phyloP scores from a whole-genome alignment of 164 flowering plant species.

The Macadamia integrifolia region DNA sequence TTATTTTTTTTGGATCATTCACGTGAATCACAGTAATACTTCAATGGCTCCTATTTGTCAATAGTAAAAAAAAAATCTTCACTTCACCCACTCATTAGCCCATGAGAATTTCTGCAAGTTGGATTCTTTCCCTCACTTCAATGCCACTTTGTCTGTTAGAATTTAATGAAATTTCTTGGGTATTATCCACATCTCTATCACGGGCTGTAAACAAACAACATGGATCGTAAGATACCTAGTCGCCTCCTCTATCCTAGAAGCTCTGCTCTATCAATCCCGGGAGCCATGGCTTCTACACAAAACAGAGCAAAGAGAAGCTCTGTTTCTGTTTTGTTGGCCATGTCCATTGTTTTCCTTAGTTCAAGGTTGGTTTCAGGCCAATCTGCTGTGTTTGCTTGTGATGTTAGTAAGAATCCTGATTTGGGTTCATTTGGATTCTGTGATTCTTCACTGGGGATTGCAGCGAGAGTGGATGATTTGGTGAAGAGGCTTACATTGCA shows the following conservation, averaged over 20 bases:
- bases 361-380: conserved; percentile 18
- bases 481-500: conserved; percentile 74
- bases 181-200: conserved; percentile 2
- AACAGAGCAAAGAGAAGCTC: conserved; percentile 32
- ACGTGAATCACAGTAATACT: too few relatives aligned
- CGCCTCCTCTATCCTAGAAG: background rate
- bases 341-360: background rate
- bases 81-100: conserved; percentile 11
- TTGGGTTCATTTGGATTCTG: conserved; percentile 55
- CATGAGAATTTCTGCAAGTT: too few relatives aligned
- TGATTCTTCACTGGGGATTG: conserved; percentile 34
- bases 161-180: background rate
- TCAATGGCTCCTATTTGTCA: too few relatives aligned
- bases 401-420: conserved; percentile 34
- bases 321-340: conserved; percentile 22
- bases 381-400: conserved; percentile 71
- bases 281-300: conserved; percentile 15
- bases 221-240: background rate
- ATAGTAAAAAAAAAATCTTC: background rate
- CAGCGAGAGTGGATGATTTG: conserved; percentile 61
- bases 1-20: too few relatives aligned
- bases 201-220: conserved; percentile 16
- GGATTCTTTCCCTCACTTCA: background rate
- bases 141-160: background rate
- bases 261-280: background rate